Evolutionary conservation across 2,329 filamentous ascomycete species (phyloP), one percentile per base, ranked within the genome.

Genomic region (Arthrobotrys sphaeroides): DNA sequence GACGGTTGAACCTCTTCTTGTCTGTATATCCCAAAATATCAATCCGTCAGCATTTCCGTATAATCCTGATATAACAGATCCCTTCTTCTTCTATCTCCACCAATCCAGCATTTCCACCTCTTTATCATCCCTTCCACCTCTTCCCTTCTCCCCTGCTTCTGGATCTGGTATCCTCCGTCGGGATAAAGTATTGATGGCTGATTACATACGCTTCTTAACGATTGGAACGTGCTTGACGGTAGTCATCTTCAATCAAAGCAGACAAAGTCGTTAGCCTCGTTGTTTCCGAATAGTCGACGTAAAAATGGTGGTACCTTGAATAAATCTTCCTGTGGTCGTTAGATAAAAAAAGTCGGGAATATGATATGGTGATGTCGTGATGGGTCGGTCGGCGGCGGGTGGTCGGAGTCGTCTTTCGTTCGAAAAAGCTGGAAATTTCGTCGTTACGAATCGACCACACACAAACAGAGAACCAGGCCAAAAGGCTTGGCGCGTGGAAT

Each of bases 141-240:
- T 61, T 59, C 42, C 7, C 24, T n/a, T n/a, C n/a, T n/a, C n/a
- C n/a, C n/a, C n/a, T n/a, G n/a, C n/a, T n/a, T n/a, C n/a, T n/a
- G n/a, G n/a, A n/a, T n/a, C 31, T n/a, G 7, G 3, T 47, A n/a
- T 24, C 38, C 18, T 53, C 20, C 18, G 20, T 62, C 42, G 12
- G 38, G 59, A 47, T 28, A n/a, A n/a, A n/a, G n/a, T 59, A 43
- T 77, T 67, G 61, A 79, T 65, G 69, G 55, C 76, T 68, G 38
- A 64, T 81, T 83, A 93, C 93, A 84, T 94, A 96, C 93, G 93
- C 93, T 99, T 99, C 93, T 99, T 99, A 84, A 99, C 92, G 89
- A 99, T 99, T 84, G 94, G 91, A 84, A 98, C 90, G 87, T 98
- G 95, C 89, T 96, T 96, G 92, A 94, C 92, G 91, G 94, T 89